Evolutionary conservation across 2,329 filamentous ascomycete species (phyloP), one percentile per base, ranked within the genome.

Genomic region (Fusarium sterilihyphosum): DNA sequence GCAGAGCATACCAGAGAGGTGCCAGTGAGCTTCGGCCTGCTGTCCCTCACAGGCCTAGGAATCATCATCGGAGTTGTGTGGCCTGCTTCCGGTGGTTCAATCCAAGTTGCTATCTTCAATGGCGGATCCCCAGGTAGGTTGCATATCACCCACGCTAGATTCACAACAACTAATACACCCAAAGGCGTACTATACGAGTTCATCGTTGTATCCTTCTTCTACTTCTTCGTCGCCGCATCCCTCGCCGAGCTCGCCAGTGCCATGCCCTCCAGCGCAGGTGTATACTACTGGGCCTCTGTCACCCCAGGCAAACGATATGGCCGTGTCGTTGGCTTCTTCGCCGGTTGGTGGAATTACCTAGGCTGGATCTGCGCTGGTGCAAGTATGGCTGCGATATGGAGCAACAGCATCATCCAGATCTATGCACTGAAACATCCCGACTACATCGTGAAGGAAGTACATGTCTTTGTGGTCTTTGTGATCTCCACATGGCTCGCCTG

Each of bases 151-250:
- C 1, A 8, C 3, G 8, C 2, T 14, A 17, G 8, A 35, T 3
- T 16, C 17, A 16, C 3, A 8, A 3, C 0, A 16, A 11, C 17
- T 53, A 3, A 53, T 5, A 0, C 2, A 11, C 2, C 1, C 29
- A 8, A 0, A 56, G 52, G 52, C 2, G 52, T 56, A 2, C 14
- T 56, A 3, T n/a, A 56, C 35, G 52, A 56, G 16, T 56, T 56
- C 16, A 56, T 56, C 10, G 52, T 40, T 1, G 52, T 56, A 9
- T 56, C 52, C 0, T 13, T 56, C 14, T 56, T 56, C 14, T 56
- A 56, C 35, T 40, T 56, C 18, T 40, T 56, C 35, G 52, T 56
- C 20, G 52, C 52, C 14, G 35, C 20, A n/a, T 54, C 52, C 24
- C 35, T 56, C 3, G 35, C 52, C 35, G 52, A 56, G 14, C 52